Conservation (phyloP, 2,329 filamentous ascomycete genomes). For the Capronia americana region DNA sequence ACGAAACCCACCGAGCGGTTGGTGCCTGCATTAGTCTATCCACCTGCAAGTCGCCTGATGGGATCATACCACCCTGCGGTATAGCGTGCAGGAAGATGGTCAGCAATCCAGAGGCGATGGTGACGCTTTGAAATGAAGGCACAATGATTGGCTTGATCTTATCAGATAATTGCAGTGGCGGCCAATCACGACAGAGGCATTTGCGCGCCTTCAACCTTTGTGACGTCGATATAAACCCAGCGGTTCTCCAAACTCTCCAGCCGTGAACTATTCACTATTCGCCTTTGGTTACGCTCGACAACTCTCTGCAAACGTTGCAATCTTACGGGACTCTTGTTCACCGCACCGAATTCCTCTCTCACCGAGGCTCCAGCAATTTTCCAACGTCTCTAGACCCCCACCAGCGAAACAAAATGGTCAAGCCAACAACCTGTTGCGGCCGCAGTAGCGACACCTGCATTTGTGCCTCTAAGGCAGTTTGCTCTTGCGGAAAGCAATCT, state of each 20-base stretch:
- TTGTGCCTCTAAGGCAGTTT: conserved; percentile 68
- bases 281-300: neutral
- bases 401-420: conserved; percentile 48
- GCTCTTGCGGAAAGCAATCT: conserved; percentile 87
- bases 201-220: neutral
- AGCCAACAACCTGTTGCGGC: conserved; percentile 65
- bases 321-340: neutral
- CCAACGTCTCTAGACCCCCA: conserved; percentile 10
- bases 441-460: conserved; percentile 61
- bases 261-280: neutral
- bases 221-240: conserved; percentile 3
- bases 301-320: neutral
- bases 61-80: conserved; percentile 3
- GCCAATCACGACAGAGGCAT: conserved; percentile 2
- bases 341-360: neutral
- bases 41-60: neutral
- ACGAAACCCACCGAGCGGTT: neutral
- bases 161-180: neutral
- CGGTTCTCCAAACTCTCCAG: neutral
- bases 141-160: neutral
- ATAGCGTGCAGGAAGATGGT: neutral
- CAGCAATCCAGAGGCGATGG: neutral
- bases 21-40: conserved; percentile 2
- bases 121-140: conserved; percentile 10
- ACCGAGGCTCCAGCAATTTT: neutral